A percentile compares a stretch with the other conserved stretches of the same genome.
phyloP scores from a whole-genome alignment of 106 monocot genomes.

The Phalaenopsis aphrodite region DNA sequence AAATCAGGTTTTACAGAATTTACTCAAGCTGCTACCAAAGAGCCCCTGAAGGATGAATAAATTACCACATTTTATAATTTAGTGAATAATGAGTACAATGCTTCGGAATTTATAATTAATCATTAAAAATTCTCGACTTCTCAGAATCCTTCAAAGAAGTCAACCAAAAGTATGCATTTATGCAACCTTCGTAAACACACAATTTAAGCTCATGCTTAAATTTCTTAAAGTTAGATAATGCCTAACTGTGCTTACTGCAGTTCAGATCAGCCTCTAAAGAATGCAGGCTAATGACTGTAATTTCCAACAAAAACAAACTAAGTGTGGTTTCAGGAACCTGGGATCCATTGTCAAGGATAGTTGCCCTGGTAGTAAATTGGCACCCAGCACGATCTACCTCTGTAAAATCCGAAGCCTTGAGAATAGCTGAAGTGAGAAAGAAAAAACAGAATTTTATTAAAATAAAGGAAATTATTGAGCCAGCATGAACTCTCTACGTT shows the following conservation, averaged over 20 bases:
- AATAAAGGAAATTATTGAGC: neutral
- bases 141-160: too few relatives aligned
- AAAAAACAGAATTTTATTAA: constrained; percentile 2
- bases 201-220: neutral
- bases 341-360: constrained; percentile 89
- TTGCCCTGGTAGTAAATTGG: constrained; percentile 79
- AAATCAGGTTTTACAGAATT: too few relatives aligned
- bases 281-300: neutral
- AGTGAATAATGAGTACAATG: too few relatives aligned
- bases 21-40: too few relatives aligned
- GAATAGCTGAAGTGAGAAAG: constrained; percentile 45
- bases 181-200: neutral
- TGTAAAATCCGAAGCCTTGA: constrained; percentile 88
- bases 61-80: too few relatives aligned
- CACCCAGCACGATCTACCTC: constrained; percentile 86
- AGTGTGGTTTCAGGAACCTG: constrained; percentile 39
- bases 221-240: neutral
- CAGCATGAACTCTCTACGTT: neutral
- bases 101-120: too few relatives aligned
- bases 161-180: neutral
- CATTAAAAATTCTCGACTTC: too few relatives aligned
- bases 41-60: too few relatives aligned
- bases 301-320: constrained; percentile 1
- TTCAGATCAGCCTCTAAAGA: too few relatives aligned
- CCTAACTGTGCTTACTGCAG: neutral